Conservation (phyloP, 1,139 yeast species). For the Petasospora fabianii region DNA sequence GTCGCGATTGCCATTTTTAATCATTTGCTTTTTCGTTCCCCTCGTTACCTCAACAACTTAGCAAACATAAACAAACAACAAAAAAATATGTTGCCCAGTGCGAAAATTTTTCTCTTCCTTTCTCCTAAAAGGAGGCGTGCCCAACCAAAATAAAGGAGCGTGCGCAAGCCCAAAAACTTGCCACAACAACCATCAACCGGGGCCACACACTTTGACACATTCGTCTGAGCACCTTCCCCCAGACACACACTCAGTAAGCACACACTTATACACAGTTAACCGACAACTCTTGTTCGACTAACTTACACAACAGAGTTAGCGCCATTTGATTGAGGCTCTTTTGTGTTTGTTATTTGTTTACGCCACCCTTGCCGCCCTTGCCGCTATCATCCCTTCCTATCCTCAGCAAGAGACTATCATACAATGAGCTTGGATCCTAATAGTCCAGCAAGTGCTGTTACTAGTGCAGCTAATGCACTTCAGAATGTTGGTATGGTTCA, state of each 20-base stretch:
- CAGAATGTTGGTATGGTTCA: constrained; percentile 23
- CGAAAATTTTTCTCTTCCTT: constrained; percentile 4
- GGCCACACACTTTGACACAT: constrained; percentile 13
- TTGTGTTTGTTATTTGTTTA: neutral
- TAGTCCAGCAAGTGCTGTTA: constrained; percentile 15
- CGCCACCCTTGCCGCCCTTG: neutral
- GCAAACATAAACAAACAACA: too few relatives aligned
- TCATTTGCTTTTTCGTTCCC: too few relatives aligned
- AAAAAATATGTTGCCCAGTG: constrained; percentile 12
- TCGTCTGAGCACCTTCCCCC: neutral
- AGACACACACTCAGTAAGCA: too few relatives aligned
- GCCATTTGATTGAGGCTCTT: too few relatives aligned
- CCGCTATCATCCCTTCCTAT: neutral
- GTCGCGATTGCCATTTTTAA: too few relatives aligned
- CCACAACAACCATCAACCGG: constrained; percentile 7
- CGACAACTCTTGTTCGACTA: too few relatives aligned
- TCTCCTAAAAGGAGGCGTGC: constrained; percentile 9
- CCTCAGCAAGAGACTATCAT: neutral
- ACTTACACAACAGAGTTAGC: too few relatives aligned
- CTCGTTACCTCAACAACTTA: too few relatives aligned
- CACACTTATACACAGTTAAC: too few relatives aligned
- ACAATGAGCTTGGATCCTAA: constrained; percentile 21
- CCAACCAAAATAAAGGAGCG: constrained; percentile 13
- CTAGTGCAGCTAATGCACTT: constrained; percentile 23
- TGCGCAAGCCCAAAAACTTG: constrained; percentile 16